These are phyloP conservation scores for Papiliotrema nemorosa DNA, from an alignment of 1,284 basidiomycete genomes.

Conservation along the genomic window DNA sequence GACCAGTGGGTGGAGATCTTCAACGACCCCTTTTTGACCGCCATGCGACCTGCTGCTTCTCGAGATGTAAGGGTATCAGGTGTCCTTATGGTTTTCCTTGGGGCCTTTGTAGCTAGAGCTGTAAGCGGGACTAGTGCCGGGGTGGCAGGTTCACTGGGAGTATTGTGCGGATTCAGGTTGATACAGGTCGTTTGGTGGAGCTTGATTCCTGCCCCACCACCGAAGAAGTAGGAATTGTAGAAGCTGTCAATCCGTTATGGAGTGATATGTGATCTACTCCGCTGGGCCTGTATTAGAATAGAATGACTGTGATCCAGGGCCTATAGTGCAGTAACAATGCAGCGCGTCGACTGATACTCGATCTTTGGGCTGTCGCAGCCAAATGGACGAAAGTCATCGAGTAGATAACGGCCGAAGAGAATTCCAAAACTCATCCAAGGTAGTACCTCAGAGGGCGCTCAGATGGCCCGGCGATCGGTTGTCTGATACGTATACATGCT, in stretches of 20 bases:
- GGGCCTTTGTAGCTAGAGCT: constrained; percentile 67
- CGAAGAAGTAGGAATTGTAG: constrained; percentile 12
- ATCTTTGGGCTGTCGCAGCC: too few species aligned
- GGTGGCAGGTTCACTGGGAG: constrained; percentile 63
- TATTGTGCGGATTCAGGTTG: constrained; percentile 64
- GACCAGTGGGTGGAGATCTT: constrained; percentile 73
- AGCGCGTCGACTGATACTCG: too few species aligned
- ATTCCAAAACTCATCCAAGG: too few species aligned
- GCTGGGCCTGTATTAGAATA: too few species aligned
- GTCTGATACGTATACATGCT: constrained; percentile 5
- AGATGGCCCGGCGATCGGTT: too few species aligned
- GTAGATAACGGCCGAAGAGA: too few species aligned
- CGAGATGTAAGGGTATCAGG: constrained; percentile 72
- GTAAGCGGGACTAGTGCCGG: constrained; percentile 40
- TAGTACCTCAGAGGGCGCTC: too few species aligned
- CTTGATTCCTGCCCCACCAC: constrained; percentile 54
- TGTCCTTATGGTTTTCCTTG: constrained; percentile 65
- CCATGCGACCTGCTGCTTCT: constrained; percentile 53
- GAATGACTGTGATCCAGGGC: too few species aligned
- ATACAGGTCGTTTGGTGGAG: constrained; percentile 66
- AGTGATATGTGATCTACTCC: too few species aligned
- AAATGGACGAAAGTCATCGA: too few species aligned
- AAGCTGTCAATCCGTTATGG: too few species aligned
- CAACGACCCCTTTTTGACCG: constrained; percentile 70
- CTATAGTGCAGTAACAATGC: too few species aligned